These are phyloP conservation scores for Orbilia brochopaga DNA, from an alignment of 2,329 filamentous ascomycete species.

Conservation along the genomic window DNA sequence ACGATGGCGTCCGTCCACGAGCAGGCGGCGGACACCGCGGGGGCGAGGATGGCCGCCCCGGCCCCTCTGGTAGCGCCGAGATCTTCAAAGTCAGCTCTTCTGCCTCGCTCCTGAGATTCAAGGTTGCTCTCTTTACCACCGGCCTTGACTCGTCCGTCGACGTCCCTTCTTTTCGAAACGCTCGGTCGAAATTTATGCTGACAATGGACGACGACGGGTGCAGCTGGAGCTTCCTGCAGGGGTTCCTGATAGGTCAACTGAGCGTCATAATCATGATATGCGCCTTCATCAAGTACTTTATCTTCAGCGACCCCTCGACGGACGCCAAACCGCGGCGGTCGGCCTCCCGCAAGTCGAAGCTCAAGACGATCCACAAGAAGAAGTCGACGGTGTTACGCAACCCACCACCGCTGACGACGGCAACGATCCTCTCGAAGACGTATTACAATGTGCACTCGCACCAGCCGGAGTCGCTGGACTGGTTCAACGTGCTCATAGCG, in stretches of 20 bases:
- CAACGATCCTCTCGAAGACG: constrained; percentile 91
- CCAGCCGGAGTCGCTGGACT: constrained; percentile 94
- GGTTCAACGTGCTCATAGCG: constrained; percentile 97
- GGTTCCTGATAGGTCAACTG: constrained; percentile 88
- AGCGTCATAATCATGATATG: constrained; percentile 89
- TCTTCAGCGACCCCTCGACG: constrained; percentile 82
- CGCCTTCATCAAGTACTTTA: constrained; percentile 99
- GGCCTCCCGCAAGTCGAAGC: constrained; percentile 59
- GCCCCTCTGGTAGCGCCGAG: constrained; percentile 30
- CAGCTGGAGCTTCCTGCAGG: constrained; percentile 89
- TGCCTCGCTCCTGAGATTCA: constrained; percentile 45
- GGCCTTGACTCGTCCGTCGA: neutral
- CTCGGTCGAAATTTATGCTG: constrained; percentile 6
- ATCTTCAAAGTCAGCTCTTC: constrained; percentile 50
- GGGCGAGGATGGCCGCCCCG: constrained; percentile 19
- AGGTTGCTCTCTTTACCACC: constrained; percentile 30
- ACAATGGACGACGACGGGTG: constrained; percentile 4
- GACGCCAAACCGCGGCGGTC: constrained; percentile 57
- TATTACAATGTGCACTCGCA: constrained; percentile 97
- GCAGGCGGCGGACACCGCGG: constrained; percentile 28
- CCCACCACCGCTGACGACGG: constrained; percentile 80
- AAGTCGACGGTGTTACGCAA: constrained; percentile 75
- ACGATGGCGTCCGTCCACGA: constrained; percentile 11
- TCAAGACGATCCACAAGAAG: constrained; percentile 65
- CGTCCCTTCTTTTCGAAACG: neutral